These are phyloP conservation scores for Imleria badia DNA, from an alignment of 768 basidiomycete genomes.

Conservation along the genomic window DNA sequence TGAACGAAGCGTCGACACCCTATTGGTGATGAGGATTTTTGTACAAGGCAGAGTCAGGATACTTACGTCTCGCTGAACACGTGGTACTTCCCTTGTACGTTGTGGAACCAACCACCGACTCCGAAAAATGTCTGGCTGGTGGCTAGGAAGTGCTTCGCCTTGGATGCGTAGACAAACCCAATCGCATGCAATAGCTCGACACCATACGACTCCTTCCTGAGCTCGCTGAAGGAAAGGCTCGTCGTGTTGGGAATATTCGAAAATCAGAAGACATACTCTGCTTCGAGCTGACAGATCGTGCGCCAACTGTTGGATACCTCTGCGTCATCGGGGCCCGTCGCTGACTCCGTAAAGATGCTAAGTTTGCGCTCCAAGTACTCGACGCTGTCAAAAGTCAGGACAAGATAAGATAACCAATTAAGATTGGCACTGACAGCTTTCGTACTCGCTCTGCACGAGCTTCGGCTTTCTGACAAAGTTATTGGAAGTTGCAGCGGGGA, in stretches of 20 bases:
- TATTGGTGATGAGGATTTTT: conserved; percentile 28
- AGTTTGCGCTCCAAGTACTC: conserved; percentile 81
- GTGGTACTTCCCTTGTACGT: conserved; percentile 89
- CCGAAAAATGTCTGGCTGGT: conserved; percentile 69
- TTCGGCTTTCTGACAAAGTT: conserved; percentile 63
- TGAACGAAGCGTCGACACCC: conserved; percentile 80
- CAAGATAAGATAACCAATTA: background rate
- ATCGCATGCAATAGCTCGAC: conserved; percentile 82
- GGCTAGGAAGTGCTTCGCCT: conserved; percentile 81
- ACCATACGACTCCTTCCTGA: conserved; percentile 85
- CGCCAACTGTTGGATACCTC: conserved; percentile 74
- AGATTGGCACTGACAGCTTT: conserved; percentile 46
- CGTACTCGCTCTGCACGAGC: conserved; percentile 73
- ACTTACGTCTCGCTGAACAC: conserved; percentile 90
- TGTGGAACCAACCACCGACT: conserved; percentile 91
- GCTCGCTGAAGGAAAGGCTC: conserved; percentile 49
- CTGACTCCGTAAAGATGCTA: conserved; percentile 84
- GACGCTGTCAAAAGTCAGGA: conserved; percentile 34
- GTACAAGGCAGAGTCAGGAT: background rate
- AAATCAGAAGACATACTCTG: conserved; percentile 56
- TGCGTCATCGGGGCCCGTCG: conserved; percentile 62
- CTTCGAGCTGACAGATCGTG: conserved; percentile 77
- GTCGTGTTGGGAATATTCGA: background rate
- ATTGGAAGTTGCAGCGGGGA: conserved; percentile 5
- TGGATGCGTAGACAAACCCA: conserved; percentile 81